phyloP scores from a whole-genome alignment of 2,329 filamentous ascomycete species.

The Penicillium sp. region DNA sequence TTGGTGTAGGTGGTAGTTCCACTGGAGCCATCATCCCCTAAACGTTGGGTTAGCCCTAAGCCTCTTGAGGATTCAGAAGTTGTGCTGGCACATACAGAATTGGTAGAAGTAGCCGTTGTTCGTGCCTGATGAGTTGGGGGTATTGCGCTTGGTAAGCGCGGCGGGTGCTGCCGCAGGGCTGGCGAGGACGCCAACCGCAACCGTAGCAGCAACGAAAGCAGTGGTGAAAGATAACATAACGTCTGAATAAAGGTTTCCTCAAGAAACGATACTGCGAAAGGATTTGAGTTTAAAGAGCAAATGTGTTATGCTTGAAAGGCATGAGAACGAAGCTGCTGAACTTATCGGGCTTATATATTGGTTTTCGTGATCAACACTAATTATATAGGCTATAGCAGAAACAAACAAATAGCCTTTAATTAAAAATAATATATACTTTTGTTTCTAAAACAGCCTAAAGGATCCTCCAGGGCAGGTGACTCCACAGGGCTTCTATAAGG shows the following conservation, averaged over 20 bases:
- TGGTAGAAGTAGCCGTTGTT: constrained; percentile 6
- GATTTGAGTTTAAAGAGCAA: background rate
- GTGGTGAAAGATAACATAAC: constrained; percentile 3
- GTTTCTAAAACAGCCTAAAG: background rate
- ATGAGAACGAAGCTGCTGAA: background rate
- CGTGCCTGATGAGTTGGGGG: constrained; percentile 2
- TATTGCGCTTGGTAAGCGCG: constrained; percentile 1
- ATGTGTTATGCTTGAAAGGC: background rate
- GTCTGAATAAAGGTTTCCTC: background rate
- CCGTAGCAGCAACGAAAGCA: constrained; percentile 4
- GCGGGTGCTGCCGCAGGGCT: constrained; percentile 1
- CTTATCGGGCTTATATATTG: background rate
- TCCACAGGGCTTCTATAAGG: background rate
- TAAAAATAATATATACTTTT: background rate
- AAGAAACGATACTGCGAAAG: background rate
- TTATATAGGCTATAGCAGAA: background rate
- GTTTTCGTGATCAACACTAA: background rate
- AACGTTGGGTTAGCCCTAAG: background rate
- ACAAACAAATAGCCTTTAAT: background rate
- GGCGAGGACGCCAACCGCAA: constrained; percentile 1
- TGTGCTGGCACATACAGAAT: constrained; percentile 3
- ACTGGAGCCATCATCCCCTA: constrained; percentile 6
- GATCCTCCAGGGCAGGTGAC: background rate
- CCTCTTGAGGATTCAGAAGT: background rate
- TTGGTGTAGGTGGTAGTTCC: constrained; percentile 5